Evolutionary conservation across 345 rosid species (phyloP).

Genomic region (Eucalyptus camaldulensis): DNA sequence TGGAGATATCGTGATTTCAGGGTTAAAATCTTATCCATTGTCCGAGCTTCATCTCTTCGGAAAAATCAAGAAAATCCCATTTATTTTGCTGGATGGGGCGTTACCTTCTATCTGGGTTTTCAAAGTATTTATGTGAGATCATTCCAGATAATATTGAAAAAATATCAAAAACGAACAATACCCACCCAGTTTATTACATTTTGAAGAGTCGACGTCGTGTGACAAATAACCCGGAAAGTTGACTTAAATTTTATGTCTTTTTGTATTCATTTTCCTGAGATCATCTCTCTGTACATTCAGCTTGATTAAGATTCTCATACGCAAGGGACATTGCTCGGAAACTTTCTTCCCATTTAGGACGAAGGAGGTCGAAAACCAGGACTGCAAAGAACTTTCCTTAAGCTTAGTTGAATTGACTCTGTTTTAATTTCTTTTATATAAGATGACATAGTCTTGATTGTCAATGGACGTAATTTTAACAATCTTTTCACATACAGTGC

Average conservation of each 20-base stretch:
- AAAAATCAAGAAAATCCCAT: neutral
- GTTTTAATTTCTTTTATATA: neutral
- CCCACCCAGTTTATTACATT: neutral
- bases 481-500: neutral
- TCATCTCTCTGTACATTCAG: neutral
- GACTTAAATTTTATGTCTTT: neutral
- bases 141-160: neutral
- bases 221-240: neutral
- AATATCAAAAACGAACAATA: neutral
- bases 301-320: neutral
- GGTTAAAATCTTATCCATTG: neutral
- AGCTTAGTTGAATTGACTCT: neutral
- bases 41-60: neutral
- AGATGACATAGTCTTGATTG: neutral
- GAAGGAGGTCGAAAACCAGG: neutral
- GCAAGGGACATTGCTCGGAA: neutral
- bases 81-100: neutral
- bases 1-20: neutral
- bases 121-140: neutral
- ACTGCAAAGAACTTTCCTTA: neutral
- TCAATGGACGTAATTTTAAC: neutral
- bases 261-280: neutral
- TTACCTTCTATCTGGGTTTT: neutral
- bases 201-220: neutral
- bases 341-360: neutral